These are phyloP conservation scores for Ustilago nuda DNA, from an alignment of 1,284 basidiomycete genomes.

Conservation along the genomic window DNA sequence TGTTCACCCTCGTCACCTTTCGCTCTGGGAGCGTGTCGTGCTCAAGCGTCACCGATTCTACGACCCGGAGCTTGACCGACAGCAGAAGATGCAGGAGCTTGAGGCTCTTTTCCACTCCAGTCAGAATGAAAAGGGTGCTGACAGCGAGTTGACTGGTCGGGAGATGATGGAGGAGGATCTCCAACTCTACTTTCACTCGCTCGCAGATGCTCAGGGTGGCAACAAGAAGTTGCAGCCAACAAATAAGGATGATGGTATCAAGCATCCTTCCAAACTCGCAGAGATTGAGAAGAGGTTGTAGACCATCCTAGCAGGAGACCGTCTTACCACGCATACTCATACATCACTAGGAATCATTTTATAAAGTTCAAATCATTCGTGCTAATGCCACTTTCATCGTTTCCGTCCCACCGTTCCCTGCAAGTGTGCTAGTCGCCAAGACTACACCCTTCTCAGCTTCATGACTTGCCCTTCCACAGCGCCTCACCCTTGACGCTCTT, in stretches of 20 bases:
- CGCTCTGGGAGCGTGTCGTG: slow-evolving; percentile 71
- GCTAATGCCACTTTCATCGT: not conserved
- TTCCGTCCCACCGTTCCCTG: not conserved
- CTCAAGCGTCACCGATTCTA: slow-evolving; percentile 73
- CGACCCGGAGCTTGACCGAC: slow-evolving; percentile 72
- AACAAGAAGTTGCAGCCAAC: slow-evolving; percentile 41
- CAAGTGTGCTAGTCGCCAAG: not conserved
- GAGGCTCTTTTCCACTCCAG: slow-evolving; percentile 69
- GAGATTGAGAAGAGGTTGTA: slow-evolving; percentile 53
- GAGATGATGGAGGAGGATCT: slow-evolving; percentile 57
- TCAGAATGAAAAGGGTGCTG: slow-evolving; percentile 38
- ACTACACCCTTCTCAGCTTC: too few relatives aligned
- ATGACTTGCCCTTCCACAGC: too few relatives aligned
- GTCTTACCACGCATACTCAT: not conserved
- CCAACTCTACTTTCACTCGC: slow-evolving; percentile 57
- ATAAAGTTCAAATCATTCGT: slow-evolving; percentile 1
- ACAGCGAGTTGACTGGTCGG: slow-evolving; percentile 22
- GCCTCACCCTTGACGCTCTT: too few relatives aligned
- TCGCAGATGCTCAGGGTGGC: slow-evolving; percentile 45
- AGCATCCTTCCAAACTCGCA: slow-evolving; percentile 60
- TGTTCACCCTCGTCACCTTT: slow-evolving; percentile 73
- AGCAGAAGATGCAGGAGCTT: slow-evolving; percentile 72
- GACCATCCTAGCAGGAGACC: not conserved
- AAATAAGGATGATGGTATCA: not conserved
- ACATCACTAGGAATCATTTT: slow-evolving; percentile 2